Evolutionary conservation across 2,329 filamentous ascomycete genomes (phyloP), one percentile per base, ranked within the genome.

Genomic region (Scedosporium apiospermum): DNA sequence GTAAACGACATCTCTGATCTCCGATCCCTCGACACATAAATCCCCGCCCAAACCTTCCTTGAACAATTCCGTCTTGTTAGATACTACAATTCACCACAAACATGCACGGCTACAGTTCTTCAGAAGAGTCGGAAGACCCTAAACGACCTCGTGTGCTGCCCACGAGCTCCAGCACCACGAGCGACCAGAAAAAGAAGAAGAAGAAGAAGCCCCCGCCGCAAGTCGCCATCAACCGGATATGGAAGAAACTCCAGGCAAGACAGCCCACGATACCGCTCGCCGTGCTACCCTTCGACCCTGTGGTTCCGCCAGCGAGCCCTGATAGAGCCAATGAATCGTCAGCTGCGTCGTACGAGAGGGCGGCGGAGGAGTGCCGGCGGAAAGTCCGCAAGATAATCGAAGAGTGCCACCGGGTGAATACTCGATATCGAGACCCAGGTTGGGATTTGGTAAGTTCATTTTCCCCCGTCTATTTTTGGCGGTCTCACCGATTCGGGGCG

Each of bases 381-480:
- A 88, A 79, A 74, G 88, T 80, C 41, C 74, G 79, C 57, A 85
- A 85, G 70, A 86, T 86, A 64, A 82, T 85, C 58, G 76, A 81
- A 65, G 83, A 86, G 68, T 95, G 91, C 74, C 79, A 82, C 66
- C 80, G 89, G 23, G 80, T 92, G 44, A 96, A 96, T 68, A 88
- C 88, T 71, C 88, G 91, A 69, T 96, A 95, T 71, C 82, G 89
- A 26, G 88, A 90, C 66, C 83, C 84, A 0, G 82, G 80, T 1
- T 85, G 78, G 72, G 82, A 85, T 66, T 69, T 85, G 70, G 82
- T 84, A 70, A 71, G 81, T 42, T 21, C n/a, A 4, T 21, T 73
- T 69, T 12, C 75, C 68, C 68, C 67, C 76, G 44, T 27, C 12
- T 62, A 3, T 38, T 23, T 55, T 34, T 27, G 42, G 14, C 44